Evolutionary conservation across 768 basidiomycete species (phyloP).

Genomic region (Pleurotus salmoneostramineus): DNA sequence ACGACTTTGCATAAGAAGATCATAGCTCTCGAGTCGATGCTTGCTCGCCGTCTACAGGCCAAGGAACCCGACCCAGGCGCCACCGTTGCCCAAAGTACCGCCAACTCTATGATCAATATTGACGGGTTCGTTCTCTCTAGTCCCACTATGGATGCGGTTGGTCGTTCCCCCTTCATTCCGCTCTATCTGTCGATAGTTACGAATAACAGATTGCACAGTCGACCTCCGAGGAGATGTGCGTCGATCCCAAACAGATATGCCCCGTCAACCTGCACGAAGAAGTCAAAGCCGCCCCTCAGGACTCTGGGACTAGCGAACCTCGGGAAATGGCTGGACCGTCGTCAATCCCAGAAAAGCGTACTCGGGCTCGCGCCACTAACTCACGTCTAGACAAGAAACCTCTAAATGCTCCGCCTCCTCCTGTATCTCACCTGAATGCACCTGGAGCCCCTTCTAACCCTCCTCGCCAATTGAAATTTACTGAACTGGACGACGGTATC

Average conservation of each 20-base stretch:
- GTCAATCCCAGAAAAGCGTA: too few species aligned
- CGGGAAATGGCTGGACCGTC: too few species aligned
- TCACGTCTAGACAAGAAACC: too few species aligned
- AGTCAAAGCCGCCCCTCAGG: too few species aligned
- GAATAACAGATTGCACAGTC: neutral
- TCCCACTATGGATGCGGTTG: neutral
- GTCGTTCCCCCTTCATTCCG: neutral
- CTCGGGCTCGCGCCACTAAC: too few species aligned
- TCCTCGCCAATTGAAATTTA: neutral
- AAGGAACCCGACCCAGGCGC: slow-evolving; percentile 19
- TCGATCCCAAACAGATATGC: too few species aligned
- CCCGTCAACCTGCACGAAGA: too few species aligned
- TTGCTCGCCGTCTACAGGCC: slow-evolving; percentile 42
- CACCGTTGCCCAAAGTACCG: slow-evolving; percentile 9
- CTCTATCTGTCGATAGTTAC: neutral
- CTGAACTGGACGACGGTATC: neutral
- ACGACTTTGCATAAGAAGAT: slow-evolving; percentile 40
- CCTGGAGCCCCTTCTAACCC: neutral
- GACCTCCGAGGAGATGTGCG: too few species aligned
- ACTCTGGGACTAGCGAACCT: too few species aligned
- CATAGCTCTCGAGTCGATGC: slow-evolving; percentile 37
- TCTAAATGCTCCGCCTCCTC: neutral
- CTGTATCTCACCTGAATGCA: neutral
- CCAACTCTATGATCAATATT: slow-evolving; percentile 36
- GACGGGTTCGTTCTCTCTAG: slow-evolving; percentile 26